Conservation (phyloP, 495 filamentous ascomycete genomes). For the Penicillium dipodomyicola region DNA sequence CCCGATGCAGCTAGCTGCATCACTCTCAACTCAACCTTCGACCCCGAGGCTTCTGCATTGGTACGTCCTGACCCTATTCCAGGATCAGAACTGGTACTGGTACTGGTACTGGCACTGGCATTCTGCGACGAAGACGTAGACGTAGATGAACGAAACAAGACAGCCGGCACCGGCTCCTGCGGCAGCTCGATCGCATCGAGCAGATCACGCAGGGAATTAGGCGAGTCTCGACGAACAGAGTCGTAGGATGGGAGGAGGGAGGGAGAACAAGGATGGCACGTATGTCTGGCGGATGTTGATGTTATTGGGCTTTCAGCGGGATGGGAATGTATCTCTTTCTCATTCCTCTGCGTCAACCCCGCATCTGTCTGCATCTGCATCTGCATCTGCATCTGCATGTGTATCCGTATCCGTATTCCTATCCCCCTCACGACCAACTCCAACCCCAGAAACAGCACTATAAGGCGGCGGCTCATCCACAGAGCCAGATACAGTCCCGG, state of each 20-base stretch:
- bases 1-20: conserved; percentile 15
- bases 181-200: conserved; percentile 29
- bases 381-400: too few species aligned
- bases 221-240: conserved; percentile 16
- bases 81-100: neutral
- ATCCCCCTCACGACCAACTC: too few species aligned
- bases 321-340: neutral
- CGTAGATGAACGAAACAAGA: conserved; percentile 10
- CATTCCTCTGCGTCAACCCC: neutral
- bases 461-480: conserved; percentile 7
- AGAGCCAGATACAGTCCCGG: neutral
- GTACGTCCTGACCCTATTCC: neutral
- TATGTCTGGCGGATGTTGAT: neutral
- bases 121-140: conserved; percentile 13
- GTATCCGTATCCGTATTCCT: too few species aligned
- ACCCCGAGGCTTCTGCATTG: neutral
- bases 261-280: neutral
- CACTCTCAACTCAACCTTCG: conserved; percentile 19
- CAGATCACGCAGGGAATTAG: conserved; percentile 20
- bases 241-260: conserved; percentile 15
- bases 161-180: conserved; percentile 22
- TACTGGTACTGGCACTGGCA: neutral
- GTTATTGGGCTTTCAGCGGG: neutral
- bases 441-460: neutral
- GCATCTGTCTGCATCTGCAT: neutral